Evolutionary conservation across 768 basidiomycete species (phyloP).

Genomic region (Pleurotus djamor): DNA sequence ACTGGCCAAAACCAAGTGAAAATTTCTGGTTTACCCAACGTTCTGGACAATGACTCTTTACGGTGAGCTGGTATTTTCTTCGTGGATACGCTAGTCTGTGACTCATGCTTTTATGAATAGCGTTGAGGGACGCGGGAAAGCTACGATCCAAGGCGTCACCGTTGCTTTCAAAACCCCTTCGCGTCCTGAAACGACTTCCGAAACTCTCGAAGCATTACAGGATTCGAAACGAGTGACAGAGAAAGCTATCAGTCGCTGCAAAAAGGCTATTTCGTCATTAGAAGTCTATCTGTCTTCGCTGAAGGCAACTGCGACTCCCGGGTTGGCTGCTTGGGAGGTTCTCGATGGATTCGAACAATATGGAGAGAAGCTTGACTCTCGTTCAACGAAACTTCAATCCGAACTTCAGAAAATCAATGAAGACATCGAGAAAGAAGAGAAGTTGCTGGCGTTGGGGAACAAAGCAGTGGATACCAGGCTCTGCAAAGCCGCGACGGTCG

Average conservation of each 20-base stretch:
- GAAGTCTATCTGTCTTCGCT: conserved; percentile 23
- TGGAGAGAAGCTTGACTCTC: conserved; percentile 21
- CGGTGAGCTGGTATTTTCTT: conserved; percentile 16
- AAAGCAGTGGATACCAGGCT: conserved; percentile 10
- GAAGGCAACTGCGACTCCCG: conserved; percentile 18
- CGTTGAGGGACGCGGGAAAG: conserved; percentile 29
- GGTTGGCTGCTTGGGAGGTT: conserved; percentile 13
- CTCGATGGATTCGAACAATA: conserved; percentile 19
- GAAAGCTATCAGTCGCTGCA: conserved; percentile 20
- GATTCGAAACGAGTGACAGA: conserved; percentile 12
- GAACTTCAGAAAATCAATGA: conserved; percentile 13
- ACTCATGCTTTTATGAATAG: conserved; percentile 11
- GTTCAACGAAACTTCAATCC: conserved; percentile 16
- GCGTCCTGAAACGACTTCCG: conserved; percentile 15
- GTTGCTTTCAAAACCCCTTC: conserved; percentile 15
- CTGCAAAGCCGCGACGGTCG: conserved; percentile 17
- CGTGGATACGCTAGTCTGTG: background rate
- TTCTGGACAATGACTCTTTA: conserved; percentile 24
- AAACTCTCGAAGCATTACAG: conserved; percentile 15
- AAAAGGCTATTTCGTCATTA: conserved; percentile 18
- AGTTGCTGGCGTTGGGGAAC: conserved; percentile 4
- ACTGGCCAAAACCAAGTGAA: conserved; percentile 30
- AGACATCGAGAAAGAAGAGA: conserved; percentile 17
- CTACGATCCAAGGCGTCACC: conserved; percentile 34
- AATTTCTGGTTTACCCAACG: conserved; percentile 27